These are phyloP conservation scores for Ustulina deusta DNA, from an alignment of 2,329 filamentous ascomycete genomes.

Conservation along the genomic window DNA sequence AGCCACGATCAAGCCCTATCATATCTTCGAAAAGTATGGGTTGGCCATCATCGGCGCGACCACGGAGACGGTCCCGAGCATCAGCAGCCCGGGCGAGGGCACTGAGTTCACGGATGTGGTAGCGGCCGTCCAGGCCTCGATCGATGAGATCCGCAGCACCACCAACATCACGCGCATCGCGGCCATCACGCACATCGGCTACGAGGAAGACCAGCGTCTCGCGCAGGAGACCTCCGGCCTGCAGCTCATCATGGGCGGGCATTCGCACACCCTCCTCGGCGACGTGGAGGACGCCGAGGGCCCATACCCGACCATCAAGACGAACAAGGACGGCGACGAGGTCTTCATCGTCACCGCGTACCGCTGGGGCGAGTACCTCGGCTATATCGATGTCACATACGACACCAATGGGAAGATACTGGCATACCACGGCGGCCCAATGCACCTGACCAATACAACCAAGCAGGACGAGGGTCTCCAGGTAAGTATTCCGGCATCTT, in stretches of 20 bases:
- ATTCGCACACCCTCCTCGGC: constrained; percentile 64
- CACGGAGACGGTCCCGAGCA: constrained; percentile 68
- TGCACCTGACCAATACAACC: constrained; percentile 73
- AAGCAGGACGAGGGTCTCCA: constrained; percentile 68
- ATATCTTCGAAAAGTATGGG: constrained; percentile 71
- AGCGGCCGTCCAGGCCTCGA: constrained; percentile 68
- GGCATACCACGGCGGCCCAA: constrained; percentile 71
- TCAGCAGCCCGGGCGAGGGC: constrained; percentile 68
- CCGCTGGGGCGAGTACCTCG: constrained; percentile 76
- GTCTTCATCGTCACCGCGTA: constrained; percentile 77
- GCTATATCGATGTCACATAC: constrained; percentile 75
- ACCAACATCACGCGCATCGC: constrained; percentile 74
- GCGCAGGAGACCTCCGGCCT: constrained; percentile 70
- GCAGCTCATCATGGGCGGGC: constrained; percentile 70
- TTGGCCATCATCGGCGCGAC: constrained; percentile 74
- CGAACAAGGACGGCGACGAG: constrained; percentile 72
- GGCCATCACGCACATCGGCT: constrained; percentile 75
- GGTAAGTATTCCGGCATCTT: background rate
- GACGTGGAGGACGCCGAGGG: constrained; percentile 69
- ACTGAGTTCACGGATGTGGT: constrained; percentile 71
- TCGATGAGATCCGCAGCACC: constrained; percentile 70
- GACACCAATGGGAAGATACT: constrained; percentile 70
- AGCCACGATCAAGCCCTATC: constrained; percentile 72
- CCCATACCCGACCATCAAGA: constrained; percentile 72
- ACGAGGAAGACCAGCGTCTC: constrained; percentile 71